Base-by-base conservation (phyloP, 257 asterid species). In the Ligustrum vulgare region DNA sequence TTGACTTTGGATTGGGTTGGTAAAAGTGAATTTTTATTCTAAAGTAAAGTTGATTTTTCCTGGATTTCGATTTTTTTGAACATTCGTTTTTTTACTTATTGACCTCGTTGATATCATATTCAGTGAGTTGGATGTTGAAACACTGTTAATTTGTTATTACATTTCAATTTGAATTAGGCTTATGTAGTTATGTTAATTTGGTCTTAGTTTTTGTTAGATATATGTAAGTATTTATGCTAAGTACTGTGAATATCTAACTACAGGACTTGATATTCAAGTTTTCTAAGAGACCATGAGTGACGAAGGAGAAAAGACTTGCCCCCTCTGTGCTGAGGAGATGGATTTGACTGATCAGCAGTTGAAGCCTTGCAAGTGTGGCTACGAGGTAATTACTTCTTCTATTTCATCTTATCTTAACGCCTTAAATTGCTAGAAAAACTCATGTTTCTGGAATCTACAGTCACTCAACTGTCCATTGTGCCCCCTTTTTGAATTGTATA, bases 281-380 rank as follows among this genome's bases (percentile, higher is more conserved):
- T 67, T 75, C 79, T 73, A 49, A 91, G 85, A 56, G 74, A 88
- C 82, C 85, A 92, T 92, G 98, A 88, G 93, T n/a, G 96, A 91
- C 73, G 89, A 91, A 86, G 97, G 97, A 79, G 99, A 94, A 73
- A 94, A 82, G 86, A 85, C 89, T 73, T 94, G 98, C 80, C 98
- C 98, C 87, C 97, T 94, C 79, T 94, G 98, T 74, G 95, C 99
- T 0, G 98, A 94, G 91, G 99, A 89, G 89, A 94, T 94, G 99
- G 99, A 94, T 85, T 81, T 91, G 83, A 94, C 99, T 72, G 99
- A 94, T 83, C 98, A 91, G 89, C 99, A 94, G 85, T 85, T 94
- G 91, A 94, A 86, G 86, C 98, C 99, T 62, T 92, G 99, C 99
- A 92, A 92, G 84, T 94, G 98, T 67, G 99, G 99, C 77, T 94